Evolutionary conservation across 257 asterid species (phyloP).

Genomic region (Euphrasia confusa): DNA sequence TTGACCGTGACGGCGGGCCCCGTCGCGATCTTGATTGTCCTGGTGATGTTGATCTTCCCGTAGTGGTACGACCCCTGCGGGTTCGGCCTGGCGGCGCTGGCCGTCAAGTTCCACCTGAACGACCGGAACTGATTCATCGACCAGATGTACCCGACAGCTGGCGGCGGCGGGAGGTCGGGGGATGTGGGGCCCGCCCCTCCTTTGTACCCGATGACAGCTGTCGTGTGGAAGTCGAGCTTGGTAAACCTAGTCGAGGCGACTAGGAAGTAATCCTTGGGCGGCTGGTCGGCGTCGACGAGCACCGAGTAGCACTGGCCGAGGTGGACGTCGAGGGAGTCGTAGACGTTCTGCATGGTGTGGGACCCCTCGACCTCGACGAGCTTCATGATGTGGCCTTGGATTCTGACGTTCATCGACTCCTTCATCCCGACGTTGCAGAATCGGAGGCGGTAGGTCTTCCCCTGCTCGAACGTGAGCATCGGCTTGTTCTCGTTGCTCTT

Average conservation of each 20-base stretch:
- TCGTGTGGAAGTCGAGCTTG: conserved; percentile 28
- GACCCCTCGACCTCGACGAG: conserved; percentile 62
- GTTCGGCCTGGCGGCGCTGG: conserved; percentile 24
- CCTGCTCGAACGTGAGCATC: conserved; percentile 41
- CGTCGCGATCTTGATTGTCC: conserved; percentile 42
- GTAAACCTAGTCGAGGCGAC: conserved; percentile 57
- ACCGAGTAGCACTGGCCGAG: conserved; percentile 60
- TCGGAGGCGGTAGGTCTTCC: conserved; percentile 48
- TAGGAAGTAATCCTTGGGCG: conserved; percentile 46
- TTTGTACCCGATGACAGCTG: conserved; percentile 37
- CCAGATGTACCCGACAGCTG: conserved; percentile 47
- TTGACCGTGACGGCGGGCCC: conserved; percentile 26
- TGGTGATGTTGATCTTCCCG: conserved; percentile 53
- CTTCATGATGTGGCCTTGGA: conserved; percentile 54
- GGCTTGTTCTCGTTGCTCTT: conserved; percentile 38
- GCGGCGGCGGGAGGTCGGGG: conserved; percentile 31
- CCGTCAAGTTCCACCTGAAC: conserved; percentile 58
- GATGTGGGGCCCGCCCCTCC: conserved; percentile 43
- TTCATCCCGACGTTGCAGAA: conserved; percentile 59
- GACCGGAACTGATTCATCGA: conserved; percentile 58
- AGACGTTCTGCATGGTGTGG: conserved; percentile 47
- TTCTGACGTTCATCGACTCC: conserved; percentile 43
- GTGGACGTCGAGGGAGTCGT: conserved; percentile 53
- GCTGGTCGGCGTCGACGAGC: conserved; percentile 44
- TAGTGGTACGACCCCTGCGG: conserved; percentile 74